Evolutionary conservation across 2,329 filamentous ascomycete genomes (phyloP), one percentile per base, ranked within the genome.

Genomic region (Pseudopyricularia javanii): DNA sequence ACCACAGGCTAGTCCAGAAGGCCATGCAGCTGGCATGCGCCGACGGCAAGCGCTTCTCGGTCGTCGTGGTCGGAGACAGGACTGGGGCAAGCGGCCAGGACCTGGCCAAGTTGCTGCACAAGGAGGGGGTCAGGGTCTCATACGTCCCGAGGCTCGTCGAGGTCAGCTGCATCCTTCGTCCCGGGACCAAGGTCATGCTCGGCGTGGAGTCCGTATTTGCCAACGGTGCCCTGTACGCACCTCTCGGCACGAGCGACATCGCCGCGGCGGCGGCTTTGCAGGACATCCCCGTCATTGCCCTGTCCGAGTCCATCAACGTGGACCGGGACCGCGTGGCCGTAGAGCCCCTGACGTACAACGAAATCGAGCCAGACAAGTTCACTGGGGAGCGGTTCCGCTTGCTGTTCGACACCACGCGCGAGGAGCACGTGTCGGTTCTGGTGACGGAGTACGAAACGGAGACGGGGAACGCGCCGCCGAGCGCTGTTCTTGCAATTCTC

Each of bases 271-370:
- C 91, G 6, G 81, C 84, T 51, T 81, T 86, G 54, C 75, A 82
- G 20, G 83, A 85, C 54, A 80, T 91, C 35, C 86, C 88, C 1
- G 88, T 97, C 54, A 83, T 94, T 33, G 88, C 94, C 3, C 86
- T 94, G 55, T 95, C 89, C 67, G 91, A 97, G 71, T 93, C 86
- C 4, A 84, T 97, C 71, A 98, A 97, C 70, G 96, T 97, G 66
- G 87, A 93, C 62, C 30, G 79, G 71, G 83, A 89, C 60, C 85
- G 89, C 54, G 88, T 96, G 11, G 87, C 89, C 7, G 81, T 94
- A 14, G 93, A 97, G 69, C 91, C 89, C 24, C 88, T 97, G 59
- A 91, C 93, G 43, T 85, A 89, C 62, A 98, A 98, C 66, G 93
- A 98, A 72, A 85, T 96, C 56, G 90, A 69, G 77, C 91, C 66